Percentiles rank a stretch among this genome's conserved stretches.
phyloP scores from a whole-genome alignment of 1,139 yeast genomes.

The Diutina siamensis region DNA sequence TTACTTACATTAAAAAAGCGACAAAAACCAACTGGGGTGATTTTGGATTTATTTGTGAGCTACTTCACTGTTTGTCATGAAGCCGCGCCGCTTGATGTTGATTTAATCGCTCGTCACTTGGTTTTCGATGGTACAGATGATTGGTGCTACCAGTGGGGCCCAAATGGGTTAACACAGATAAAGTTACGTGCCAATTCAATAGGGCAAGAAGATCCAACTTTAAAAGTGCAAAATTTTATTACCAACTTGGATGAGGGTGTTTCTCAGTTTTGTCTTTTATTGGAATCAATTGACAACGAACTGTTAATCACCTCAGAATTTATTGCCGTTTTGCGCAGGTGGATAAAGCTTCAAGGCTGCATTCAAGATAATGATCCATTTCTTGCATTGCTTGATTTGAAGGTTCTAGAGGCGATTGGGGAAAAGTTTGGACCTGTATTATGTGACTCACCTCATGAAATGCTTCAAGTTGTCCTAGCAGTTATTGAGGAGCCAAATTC shows the following conservation, averaged over 20 bases:
- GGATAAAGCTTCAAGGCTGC: slow-evolving; percentile 28
- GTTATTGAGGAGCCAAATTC: slow-evolving; percentile 27
- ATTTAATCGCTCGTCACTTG: slow-evolving; percentile 29
- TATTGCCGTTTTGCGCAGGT: slow-evolving; percentile 40
- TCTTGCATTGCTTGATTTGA: slow-evolving; percentile 45
- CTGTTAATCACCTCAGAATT: slow-evolving; percentile 20
- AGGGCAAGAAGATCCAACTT: not conserved
- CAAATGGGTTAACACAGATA: slow-evolving; percentile 47
- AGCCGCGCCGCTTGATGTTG: slow-evolving; percentile 7
- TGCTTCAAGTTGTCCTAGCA: slow-evolving; percentile 43
- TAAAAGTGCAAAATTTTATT: slow-evolving; percentile 21
- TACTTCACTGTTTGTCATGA: slow-evolving; percentile 30
- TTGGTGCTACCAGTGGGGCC: slow-evolving; percentile 45
- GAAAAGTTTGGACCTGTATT: slow-evolving; percentile 48
- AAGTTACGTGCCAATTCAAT: slow-evolving; percentile 11
- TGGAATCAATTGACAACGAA: slow-evolving; percentile 39
- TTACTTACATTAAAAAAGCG: slow-evolving; percentile 34
- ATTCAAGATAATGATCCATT: slow-evolving; percentile 35
- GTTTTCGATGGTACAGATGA: slow-evolving; percentile 29
- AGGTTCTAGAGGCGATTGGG: slow-evolving; percentile 54
- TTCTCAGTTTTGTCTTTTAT: slow-evolving; percentile 31
- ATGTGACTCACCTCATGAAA: slow-evolving; percentile 49
- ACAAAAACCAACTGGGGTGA: slow-evolving; percentile 28
- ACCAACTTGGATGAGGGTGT: slow-evolving; percentile 41
- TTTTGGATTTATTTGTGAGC: slow-evolving; percentile 36